Evolutionary conservation across 176 grass and related monocot genomes (phyloP).

Genomic region (Chrysopogon serrulatus): DNA sequence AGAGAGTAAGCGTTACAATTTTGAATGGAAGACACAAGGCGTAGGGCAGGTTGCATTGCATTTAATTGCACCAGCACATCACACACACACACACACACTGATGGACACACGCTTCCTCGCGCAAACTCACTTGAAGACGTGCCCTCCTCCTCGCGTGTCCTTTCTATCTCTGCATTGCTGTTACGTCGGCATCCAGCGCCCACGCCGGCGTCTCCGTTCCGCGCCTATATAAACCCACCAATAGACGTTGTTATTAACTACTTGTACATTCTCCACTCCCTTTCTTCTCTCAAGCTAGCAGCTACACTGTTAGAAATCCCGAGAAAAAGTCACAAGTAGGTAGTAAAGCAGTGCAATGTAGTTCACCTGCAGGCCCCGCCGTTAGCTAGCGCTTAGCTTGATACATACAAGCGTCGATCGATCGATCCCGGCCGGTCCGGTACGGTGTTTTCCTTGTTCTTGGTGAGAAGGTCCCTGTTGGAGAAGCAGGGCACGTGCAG

Average conservation of each 20-base stretch:
- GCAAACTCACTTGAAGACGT: conserved; percentile 59
- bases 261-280: not conserved
- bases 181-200: not conserved
- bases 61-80: too few relatives aligned
- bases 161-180: conserved; percentile 14
- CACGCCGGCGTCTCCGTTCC: not conserved
- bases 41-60: too few relatives aligned
- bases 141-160: not conserved
- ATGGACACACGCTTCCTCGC: conserved; percentile 1
- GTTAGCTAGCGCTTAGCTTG: not conserved
- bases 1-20: too few relatives aligned
- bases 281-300: not conserved
- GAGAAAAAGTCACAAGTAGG: too few relatives aligned
- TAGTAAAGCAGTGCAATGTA: not conserved
- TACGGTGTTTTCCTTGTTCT: not conserved
- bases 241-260: not conserved
- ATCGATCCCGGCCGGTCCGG: not conserved
- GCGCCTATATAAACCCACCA: conserved; percentile 49
- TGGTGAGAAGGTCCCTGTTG: conserved; percentile 80
- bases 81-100: too few relatives aligned
- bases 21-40: too few relatives aligned
- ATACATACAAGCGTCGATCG: not conserved
- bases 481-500: conserved; percentile 99
- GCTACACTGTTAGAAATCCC: too few relatives aligned
- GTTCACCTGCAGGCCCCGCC: not conserved